Evolutionary conservation across 2,329 filamentous ascomycete genomes (phyloP), one percentile per base, ranked within the genome.

Genomic region (Talaromyces atroroseus): DNA sequence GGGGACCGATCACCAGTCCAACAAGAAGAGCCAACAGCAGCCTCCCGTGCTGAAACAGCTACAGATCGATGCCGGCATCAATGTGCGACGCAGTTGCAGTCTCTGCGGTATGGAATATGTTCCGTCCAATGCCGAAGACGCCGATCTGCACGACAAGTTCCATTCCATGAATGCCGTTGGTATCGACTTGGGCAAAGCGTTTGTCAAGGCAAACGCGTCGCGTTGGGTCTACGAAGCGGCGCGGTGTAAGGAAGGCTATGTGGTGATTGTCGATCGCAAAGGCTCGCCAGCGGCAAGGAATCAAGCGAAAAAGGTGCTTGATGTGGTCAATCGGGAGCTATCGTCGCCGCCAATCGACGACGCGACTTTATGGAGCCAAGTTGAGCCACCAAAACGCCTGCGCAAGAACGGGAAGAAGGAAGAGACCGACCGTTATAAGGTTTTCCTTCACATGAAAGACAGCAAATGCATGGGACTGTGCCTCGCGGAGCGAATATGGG

Each of bases 71-170:
- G 72, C 86, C 12, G 83, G 82, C 2, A 73, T 76, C 40, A 77
- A 81, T 44, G 71, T 79, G 40, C 77, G 80, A 48, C 81, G 80
- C 61, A 81, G 78, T 11, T 88, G 85, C 69, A 73, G 74, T 38
- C 74, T 73, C 2, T 88, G 85, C 63, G 81, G 82, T 1, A 88
- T 88, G 85, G 82, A 85, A 53, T 88, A 87, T 62, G 78, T 83
- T 34, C 80, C 83, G 3, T 85, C 83, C 0, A 80, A 81, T 50
- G 70, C 74, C 6, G 83, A 86, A 63, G 85, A 88, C 62, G 74
- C 76, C n/a, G 78, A 78, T 6, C 65, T 87, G 54, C 85, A 88
- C 65, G 80, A 80, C 61, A 84, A 82, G 60, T 87, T 83, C 62
- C 85, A 87, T 66, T 79, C 80, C 36, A 80, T 82, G 71, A 82